Conservation (phyloP, 2,329 filamentous ascomycete genomes). For the Pseudopyricularia cyperi region DNA sequence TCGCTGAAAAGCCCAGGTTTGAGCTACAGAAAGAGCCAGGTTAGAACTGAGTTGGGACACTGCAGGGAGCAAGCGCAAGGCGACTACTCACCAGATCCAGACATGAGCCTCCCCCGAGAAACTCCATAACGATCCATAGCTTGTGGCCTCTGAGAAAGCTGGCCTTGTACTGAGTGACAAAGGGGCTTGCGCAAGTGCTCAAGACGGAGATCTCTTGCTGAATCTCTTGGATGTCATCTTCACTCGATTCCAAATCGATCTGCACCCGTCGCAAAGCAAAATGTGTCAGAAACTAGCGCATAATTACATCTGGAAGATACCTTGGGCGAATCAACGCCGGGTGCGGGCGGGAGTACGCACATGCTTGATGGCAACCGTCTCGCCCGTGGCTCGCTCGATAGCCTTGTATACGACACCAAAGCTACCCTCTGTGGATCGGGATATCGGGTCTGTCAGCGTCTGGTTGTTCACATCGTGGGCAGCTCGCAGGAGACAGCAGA, state of each 20-base stretch:
- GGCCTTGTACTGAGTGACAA: conserved; percentile 90
- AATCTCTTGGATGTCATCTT: conserved; percentile 96
- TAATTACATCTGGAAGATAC: too few species aligned
- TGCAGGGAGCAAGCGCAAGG: neutral
- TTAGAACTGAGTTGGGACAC: conserved; percentile 15
- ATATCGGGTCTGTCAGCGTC: neutral
- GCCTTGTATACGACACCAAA: conserved; percentile 97
- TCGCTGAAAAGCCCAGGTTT: conserved; percentile 86
- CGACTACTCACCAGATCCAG: conserved; percentile 49
- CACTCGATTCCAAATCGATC: conserved; percentile 98
- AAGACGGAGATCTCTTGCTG: conserved; percentile 94
- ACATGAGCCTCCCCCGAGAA: conserved; percentile 86
- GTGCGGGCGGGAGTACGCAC: conserved; percentile 34
- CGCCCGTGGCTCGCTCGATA: conserved; percentile 78
- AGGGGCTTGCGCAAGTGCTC: conserved; percentile 86
- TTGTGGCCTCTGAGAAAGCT: conserved; percentile 95
- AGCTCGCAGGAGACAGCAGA: neutral
- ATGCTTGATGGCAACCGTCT: conserved; percentile 94
- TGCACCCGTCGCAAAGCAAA: conserved; percentile 22
- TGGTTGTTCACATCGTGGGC: neutral
- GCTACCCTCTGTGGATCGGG: conserved; percentile 46
- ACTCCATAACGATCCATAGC: conserved; percentile 99
- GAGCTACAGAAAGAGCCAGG: conserved; percentile 36
- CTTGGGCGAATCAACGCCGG: conserved; percentile 5
- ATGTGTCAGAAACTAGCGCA: neutral